Evolutionary conservation across 2,329 filamentous ascomycete species (phyloP), one percentile per base, ranked within the genome.

Genomic region (Tolypocladium amazonense): DNA sequence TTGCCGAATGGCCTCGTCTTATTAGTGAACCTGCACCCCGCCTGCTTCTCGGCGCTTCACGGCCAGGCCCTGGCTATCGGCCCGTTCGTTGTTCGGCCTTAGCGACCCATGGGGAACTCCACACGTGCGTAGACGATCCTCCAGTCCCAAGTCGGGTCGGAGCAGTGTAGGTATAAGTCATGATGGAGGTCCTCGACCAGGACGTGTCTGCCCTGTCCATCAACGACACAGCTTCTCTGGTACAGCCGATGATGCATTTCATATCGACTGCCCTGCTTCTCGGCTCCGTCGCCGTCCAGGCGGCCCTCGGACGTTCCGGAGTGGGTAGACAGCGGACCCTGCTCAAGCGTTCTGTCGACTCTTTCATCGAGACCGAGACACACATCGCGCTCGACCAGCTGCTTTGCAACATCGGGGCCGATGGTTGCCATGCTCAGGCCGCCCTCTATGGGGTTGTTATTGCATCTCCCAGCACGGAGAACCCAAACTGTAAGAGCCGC

Each of bases 321-420:
- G 64, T 41, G 39, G 35, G 59, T 39, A 69, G 65, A 62, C 55
- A 43, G 27, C 50, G 57, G 66, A 69, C 71, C 65, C 62, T 81
- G 55, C 64, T 75, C 60, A 82, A 78, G 66, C 74, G 79, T 56
- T 73, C 75, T 30, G 77, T 85, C 18, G 79, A 82, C 63, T 73
- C 75, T 38, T 87, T 81, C 68, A 75, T 87, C 63, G 69, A 76
- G 37, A 76, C 73, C 0, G 78, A 86, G 69, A 77, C 74, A 20
- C 76, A 79, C 9, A 75, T 83, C 64, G 80, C 84, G 3, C 66
- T 83, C 35, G 68, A 73, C 12, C 75, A 80, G 60, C 72, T 86
- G 33, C 69, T 85, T 43, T 83, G 80, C 72, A 87, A 86, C 66
- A 85, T 87, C 63, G 84, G 84, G 4, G 70, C 81, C 12, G 70